A percentile compares a stretch with the other conserved stretches of the same genome.
These are phyloP conservation scores for Naganishia liquefaciens DNA, from an alignment of 1,284 basidiomycete genomes.

Conservation along the genomic window DNA sequence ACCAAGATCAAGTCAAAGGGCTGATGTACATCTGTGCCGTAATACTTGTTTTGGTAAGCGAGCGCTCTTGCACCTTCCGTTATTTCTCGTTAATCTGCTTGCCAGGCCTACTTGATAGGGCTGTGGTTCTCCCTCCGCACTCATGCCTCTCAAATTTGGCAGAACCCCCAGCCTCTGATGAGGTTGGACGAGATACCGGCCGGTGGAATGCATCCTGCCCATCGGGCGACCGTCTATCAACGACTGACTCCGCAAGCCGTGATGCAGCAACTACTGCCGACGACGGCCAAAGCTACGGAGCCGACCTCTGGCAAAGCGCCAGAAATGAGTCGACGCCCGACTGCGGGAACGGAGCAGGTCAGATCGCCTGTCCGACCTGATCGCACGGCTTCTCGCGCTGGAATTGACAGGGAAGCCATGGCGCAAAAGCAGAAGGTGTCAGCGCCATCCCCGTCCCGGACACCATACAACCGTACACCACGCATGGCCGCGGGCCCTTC, in stretches of 20 bases:
- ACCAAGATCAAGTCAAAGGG: constrained; percentile 88
- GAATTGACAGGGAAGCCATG: background rate
- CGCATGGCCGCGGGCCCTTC: constrained; percentile 1
- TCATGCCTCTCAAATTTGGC: constrained; percentile 98
- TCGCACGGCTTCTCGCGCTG: constrained; percentile 2
- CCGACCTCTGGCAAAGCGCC: constrained; percentile 41
- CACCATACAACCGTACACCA: constrained; percentile 8
- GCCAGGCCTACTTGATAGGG: constrained; percentile 90
- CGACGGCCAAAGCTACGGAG: constrained; percentile 16
- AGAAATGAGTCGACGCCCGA: background rate
- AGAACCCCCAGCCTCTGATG: constrained; percentile 86
- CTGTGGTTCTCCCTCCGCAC: constrained; percentile 99
- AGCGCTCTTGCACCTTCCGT: background rate
- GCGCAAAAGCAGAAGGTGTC: constrained; percentile 5
- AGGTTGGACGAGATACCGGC: constrained; percentile 62
- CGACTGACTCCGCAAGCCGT: constrained; percentile 60
- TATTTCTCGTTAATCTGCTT: background rate
- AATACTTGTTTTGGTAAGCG: constrained; percentile 81
- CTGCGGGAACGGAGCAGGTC: constrained; percentile 1
- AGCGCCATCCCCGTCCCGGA: constrained; percentile 6
- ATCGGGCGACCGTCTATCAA: constrained; percentile 74
- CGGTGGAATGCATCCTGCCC: constrained; percentile 56
- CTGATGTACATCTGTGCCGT: constrained; percentile 93
- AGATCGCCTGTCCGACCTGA: constrained; percentile 10
- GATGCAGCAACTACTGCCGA: constrained; percentile 50